These are phyloP conservation scores for Fusarium caatingaense DNA, from an alignment of 2,329 filamentous ascomycete species.

Conservation along the genomic window DNA sequence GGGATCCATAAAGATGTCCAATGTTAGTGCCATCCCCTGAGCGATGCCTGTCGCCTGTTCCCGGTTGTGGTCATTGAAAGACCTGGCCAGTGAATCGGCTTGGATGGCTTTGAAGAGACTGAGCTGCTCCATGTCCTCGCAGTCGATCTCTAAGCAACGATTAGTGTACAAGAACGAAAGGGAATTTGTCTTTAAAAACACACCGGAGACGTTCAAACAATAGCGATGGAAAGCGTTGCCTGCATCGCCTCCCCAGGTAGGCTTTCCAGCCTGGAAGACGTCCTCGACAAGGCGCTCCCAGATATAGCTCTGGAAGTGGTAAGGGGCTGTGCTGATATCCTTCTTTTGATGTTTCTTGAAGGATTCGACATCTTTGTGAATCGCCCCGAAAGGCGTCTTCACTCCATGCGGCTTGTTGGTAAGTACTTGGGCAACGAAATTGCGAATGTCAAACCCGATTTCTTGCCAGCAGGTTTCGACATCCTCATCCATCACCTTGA, in stretches of 20 bases:
- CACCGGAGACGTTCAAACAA: conserved; percentile 26
- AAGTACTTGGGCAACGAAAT: conserved; percentile 12
- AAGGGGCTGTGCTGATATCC: neutral
- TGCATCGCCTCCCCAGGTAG: conserved; percentile 17
- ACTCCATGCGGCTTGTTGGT: conserved; percentile 10
- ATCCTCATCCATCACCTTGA: conserved; percentile 23
- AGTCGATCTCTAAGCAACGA: neutral
- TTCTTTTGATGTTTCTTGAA: conserved; percentile 21
- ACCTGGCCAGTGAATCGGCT: neutral
- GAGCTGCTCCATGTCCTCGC: conserved; percentile 8
- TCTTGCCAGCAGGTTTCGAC: neutral
- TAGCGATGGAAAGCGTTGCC: conserved; percentile 22
- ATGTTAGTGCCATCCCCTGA: neutral
- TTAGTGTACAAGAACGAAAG: neutral
- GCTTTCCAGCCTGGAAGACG: conserved; percentile 10
- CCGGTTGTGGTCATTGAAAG: neutral
- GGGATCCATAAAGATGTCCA: conserved; percentile 26
- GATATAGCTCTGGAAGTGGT: conserved; percentile 18
- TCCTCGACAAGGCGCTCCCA: conserved; percentile 9
- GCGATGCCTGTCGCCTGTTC: neutral
- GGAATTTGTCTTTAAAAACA: neutral
- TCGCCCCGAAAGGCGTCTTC: neutral
- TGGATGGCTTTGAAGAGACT: conserved; percentile 21
- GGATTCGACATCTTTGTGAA: neutral
- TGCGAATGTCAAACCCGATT: conserved; percentile 6